phyloP scores from a whole-genome alignment of 78 protist genomes.

The Dictyostelium firmibasis region DNA sequence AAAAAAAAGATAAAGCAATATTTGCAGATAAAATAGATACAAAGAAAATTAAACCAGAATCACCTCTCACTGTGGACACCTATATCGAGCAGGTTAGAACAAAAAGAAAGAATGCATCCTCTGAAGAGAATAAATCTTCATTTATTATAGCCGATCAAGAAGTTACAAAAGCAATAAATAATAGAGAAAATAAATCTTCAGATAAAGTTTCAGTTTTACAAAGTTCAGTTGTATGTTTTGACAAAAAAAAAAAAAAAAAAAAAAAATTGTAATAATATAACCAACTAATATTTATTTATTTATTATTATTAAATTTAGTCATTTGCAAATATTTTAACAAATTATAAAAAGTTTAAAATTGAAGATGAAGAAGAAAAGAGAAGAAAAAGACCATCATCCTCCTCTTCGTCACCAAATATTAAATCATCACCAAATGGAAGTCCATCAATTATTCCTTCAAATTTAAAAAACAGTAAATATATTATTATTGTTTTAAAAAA shows the following conservation, averaged over 20 bases:
- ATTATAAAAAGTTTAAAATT: constrained; percentile 35
- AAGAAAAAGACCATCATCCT: neutral
- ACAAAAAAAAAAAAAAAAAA: neutral
- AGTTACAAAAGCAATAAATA: constrained; percentile 20
- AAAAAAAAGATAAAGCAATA: neutral
- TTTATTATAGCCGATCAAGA: constrained; percentile 30
- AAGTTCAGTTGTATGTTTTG: constrained; percentile 22
- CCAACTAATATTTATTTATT: neutral
- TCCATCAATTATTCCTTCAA: neutral
- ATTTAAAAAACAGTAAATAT: constrained; percentile 1
- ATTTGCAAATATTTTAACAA: constrained; percentile 23
- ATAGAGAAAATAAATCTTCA: constrained; percentile 23
- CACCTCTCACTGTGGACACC: neutral
- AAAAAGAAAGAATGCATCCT: constrained; percentile 17
- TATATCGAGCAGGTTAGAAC: constrained; percentile 19
- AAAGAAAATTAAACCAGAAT: constrained; percentile 9
- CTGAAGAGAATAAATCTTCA: neutral
- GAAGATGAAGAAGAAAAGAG: constrained; percentile 49
- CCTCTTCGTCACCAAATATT: neutral
- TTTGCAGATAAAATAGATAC: constrained; percentile 1
- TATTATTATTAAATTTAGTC: neutral
- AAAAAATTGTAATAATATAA: neutral
- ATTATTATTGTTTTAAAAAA: neutral
- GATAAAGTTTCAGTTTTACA: constrained; percentile 43
- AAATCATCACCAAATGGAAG: neutral